phyloP scores from a whole-genome alignment of 805 yeast species.

The Jamesozyma hellenica region DNA sequence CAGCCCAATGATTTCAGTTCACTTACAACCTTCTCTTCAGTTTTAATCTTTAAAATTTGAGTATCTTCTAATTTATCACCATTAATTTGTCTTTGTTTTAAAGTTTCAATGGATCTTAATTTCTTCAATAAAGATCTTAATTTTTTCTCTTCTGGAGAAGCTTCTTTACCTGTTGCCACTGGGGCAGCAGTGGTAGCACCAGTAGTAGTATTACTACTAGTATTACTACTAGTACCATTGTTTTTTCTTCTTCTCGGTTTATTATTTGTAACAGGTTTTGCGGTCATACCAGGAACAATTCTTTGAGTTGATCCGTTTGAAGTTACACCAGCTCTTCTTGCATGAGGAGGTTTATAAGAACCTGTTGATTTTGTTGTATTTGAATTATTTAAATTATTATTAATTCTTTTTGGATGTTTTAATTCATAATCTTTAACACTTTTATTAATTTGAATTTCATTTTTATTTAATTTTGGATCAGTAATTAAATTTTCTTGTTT shows the following conservation, averaged over 20 bases:
- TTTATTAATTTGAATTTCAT: conserved; percentile 59
- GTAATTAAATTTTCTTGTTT: conserved; percentile 7
- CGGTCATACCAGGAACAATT: conserved; percentile 41
- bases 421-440: conserved; percentile 51
- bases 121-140: conserved; percentile 84
- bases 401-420: conserved; percentile 29
- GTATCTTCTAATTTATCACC: conserved; percentile 89
- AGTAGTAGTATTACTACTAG: background rate
- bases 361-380: conserved; percentile 52
- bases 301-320: conserved; percentile 42
- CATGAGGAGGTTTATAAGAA: conserved; percentile 96
- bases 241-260: conserved; percentile 66
- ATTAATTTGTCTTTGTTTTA: conserved; percentile 72
- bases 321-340: conserved; percentile 44
- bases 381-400: conserved; percentile 11
- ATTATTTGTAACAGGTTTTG: conserved; percentile 52
- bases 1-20: conserved; percentile 75
- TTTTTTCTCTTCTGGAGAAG: conserved; percentile 80
- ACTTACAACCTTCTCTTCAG: conserved; percentile 69
- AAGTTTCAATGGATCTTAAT: conserved; percentile 85
- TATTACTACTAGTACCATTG: conserved; percentile 22
- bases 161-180: conserved; percentile 9
- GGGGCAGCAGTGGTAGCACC: conserved; percentile 9
- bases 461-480: conserved; percentile 39
- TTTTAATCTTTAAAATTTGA: conserved; percentile 78